Conservation (phyloP, 2,329 filamentous ascomycete species). For the Penicillium carneum region DNA sequence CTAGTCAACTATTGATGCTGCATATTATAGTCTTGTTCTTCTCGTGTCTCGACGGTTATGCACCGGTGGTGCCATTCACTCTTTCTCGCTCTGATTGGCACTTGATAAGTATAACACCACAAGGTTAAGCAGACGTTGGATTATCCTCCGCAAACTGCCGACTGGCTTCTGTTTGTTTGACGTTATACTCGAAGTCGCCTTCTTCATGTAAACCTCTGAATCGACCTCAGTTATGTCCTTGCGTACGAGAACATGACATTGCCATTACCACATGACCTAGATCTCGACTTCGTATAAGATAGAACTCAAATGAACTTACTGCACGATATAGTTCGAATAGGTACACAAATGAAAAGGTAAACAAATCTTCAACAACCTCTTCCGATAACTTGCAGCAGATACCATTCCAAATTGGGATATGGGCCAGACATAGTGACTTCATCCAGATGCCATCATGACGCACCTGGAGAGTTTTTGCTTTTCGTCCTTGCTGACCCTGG, state of each 20-base stretch:
- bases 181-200: not conserved
- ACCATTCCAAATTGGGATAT: constrained; percentile 6
- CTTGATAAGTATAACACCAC: not conserved
- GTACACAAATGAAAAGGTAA: not conserved
- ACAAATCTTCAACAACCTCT: not conserved
- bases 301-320: not conserved
- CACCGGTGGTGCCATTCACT: constrained; percentile 24
- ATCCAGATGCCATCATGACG: constrained; percentile 40
- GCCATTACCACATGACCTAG: not conserved
- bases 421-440: constrained; percentile 25
- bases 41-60: not conserved
- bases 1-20: constrained; percentile 17
- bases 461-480: constrained; percentile 37
- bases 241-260: constrained; percentile 12
- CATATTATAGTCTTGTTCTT: constrained; percentile 8
- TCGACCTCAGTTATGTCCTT: not conserved
- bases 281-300: not conserved
- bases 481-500: constrained; percentile 21
- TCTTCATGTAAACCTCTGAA: not conserved
- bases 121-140: not conserved
- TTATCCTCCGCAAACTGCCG: constrained; percentile 25
- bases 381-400: not conserved
- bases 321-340: not conserved
- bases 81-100: constrained; percentile 16
- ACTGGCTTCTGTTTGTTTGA: constrained; percentile 5